These are phyloP conservation scores for Vicia sativa DNA, from an alignment of 306 rosid species.

Conservation along the genomic window DNA sequence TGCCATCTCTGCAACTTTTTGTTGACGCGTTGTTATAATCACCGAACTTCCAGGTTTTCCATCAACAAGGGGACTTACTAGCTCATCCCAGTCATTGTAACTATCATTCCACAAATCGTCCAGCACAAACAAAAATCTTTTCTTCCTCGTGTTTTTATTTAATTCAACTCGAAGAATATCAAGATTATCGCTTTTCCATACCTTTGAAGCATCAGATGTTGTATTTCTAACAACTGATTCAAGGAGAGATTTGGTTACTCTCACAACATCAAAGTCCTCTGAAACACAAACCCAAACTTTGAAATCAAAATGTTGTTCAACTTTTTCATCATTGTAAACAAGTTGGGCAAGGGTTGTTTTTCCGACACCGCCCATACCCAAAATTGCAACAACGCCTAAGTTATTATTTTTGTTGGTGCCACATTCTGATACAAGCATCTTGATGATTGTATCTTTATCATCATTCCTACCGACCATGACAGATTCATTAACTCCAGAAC, in stretches of 20 bases:
- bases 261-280: background rate
- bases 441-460: too few species aligned
- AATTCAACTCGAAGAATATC: background rate
- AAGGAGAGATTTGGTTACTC: background rate
- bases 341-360: background rate
- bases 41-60: too few species aligned
- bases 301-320: conserved; percentile 7
- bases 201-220: background rate
- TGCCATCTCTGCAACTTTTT: too few species aligned
- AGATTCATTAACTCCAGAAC: too few species aligned
- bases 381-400: too few species aligned
- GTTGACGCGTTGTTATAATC: too few species aligned
- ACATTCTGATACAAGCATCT: too few species aligned
- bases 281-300: conserved; percentile 17
- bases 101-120: too few species aligned
- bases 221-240: conserved; percentile 5
- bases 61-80: too few species aligned
- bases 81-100: too few species aligned
- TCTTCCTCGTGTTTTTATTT: background rate
- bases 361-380: background rate
- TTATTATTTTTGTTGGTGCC: too few species aligned
- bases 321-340: background rate
- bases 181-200: background rate
- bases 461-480: too few species aligned
- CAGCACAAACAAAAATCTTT: background rate